Evolutionary conservation across 768 basidiomycete species (phyloP).

Genomic region (Mycena indigotica): DNA sequence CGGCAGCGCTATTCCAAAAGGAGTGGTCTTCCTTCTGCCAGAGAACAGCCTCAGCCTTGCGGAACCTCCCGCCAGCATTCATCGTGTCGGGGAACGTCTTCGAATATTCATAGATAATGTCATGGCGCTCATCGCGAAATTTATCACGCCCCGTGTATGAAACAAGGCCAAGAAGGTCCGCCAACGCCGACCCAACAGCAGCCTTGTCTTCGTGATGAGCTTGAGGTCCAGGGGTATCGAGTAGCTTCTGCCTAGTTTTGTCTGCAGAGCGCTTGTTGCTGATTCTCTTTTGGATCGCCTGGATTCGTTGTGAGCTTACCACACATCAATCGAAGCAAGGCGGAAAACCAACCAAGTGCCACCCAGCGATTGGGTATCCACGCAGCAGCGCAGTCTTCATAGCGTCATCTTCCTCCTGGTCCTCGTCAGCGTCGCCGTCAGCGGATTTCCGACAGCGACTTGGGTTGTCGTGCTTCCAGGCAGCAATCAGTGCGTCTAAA

Average conservation of each 20-base stretch:
- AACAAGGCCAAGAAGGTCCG: background rate
- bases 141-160: background rate
- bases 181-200: background rate
- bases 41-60: background rate
- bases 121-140: background rate
- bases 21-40: background rate
- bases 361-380: background rate
- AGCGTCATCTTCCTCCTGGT: background rate
- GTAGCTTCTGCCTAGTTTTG: background rate
- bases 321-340: background rate
- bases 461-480: background rate
- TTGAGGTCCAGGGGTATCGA: background rate
- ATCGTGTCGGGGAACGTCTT: background rate
- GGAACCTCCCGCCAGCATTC: background rate
- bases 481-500: background rate
- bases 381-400: background rate
- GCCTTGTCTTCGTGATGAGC: too few species aligned
- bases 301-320: background rate
- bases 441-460: background rate
- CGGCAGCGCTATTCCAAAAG: background rate
- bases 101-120: background rate
- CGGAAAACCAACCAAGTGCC: background rate
- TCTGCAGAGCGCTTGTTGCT: background rate
- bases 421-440: background rate
- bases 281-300: background rate